These are phyloP conservation scores for Exutisphaerella laricina DNA, from an alignment of 2,329 filamentous ascomycete species.

Conservation along the genomic window DNA sequence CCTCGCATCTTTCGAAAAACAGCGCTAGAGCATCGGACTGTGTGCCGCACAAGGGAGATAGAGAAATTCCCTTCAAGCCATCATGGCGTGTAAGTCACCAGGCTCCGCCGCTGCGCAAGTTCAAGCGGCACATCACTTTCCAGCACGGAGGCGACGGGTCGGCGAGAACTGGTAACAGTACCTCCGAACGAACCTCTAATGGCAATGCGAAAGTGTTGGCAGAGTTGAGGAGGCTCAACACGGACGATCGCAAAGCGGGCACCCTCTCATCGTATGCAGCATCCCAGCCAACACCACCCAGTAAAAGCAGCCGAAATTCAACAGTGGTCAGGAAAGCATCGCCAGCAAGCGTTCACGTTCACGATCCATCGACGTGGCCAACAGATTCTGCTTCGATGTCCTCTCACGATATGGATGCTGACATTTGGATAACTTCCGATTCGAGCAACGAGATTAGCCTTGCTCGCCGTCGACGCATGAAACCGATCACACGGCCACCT, in stretches of 20 bases:
- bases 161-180: constrained; percentile 4
- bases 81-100: constrained; percentile 5
- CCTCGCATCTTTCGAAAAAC: no score
- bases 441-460: constrained; percentile 16
- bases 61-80: constrained; percentile 1
- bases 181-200: constrained; percentile 3
- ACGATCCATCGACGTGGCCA: constrained; percentile 16
- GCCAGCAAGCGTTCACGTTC: constrained; percentile 7
- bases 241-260: not conserved
- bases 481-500: constrained; percentile 10
- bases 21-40: constrained; percentile 2
- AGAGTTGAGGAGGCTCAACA: constrained; percentile 20
- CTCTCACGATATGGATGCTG: constrained; percentile 19
- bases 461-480: constrained; percentile 4
- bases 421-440: constrained; percentile 32
- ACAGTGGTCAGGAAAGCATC: constrained; percentile 11
- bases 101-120: constrained; percentile 9
- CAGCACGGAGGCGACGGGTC: constrained; percentile 13
- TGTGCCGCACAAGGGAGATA: not conserved
- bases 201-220: constrained; percentile 25
- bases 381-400: constrained; percentile 21
- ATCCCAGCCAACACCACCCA: not conserved
- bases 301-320: no score
- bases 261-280: constrained; percentile 11
- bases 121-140: constrained; percentile 16